Base-by-base conservation (phyloP, 164 flowering plant species). In the Houttuynia cordata region DNA sequence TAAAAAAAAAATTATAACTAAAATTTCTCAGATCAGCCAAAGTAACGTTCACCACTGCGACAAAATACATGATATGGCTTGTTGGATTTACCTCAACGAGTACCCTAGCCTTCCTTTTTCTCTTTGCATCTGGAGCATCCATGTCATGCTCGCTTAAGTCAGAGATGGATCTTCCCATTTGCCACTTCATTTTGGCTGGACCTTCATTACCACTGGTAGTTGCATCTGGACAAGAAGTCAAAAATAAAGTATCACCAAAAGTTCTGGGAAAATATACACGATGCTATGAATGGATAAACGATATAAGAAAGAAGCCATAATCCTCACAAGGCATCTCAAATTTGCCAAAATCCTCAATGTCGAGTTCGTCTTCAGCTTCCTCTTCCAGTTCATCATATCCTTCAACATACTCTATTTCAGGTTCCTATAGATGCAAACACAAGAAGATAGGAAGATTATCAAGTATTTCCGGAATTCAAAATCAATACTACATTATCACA, bases 321-420 rank as follows among this genome's bases (percentile, higher is more conserved):
- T 67, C 76, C 24, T 24, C 60, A 37, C 59, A 63, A 64, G 69
- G 37, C 19, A 73, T 61, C 45, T 66, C 70, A 68, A 73, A 58
- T 64, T 75, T 78, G 64, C 77, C 82, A 71, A 92, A 83, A 80
- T 89, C 97, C 80, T 92, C 98, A 50, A 92, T 92, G 59, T 88
- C 98, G 30, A 45, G 49, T 17, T 45, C 96, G 70, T 82, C 91
- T 73, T n/a, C n/a, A n/a, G n/a, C n/a, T n/a, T 87, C 96, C 70
- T 84, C 94, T 72, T 87, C 92, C 65, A 83, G 79, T 22, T 80
- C 96, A 53, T 85, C 95, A 77, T 78, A 78, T 56, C 82, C 97
- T 76, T 89, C 96, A 63, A 92, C 92, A 69, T 74, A 92, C 67
- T 89, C 96, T 34, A 79, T 67, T 62, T 78, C 84, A 61, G 66